A percentile compares a stretch with the other conserved stretches of the same genome.
Conservation (phyloP, 2,329 filamentous ascomycete genomes). For the Incumbomyces delicatus region DNA sequence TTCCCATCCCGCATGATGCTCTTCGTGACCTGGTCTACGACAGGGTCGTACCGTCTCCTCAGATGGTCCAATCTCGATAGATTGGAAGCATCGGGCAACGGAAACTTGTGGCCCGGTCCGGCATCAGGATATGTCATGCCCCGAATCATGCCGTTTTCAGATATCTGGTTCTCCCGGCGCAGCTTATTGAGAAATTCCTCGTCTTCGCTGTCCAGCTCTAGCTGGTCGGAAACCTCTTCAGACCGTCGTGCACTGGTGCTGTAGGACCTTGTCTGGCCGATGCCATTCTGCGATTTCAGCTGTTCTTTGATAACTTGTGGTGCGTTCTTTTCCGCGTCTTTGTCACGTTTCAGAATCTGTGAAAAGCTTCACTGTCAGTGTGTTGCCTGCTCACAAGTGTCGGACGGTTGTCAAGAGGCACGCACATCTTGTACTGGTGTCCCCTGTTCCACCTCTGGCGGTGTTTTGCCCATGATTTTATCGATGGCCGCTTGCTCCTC, state of each 20-base stretch:
- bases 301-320: slow-evolving; percentile 58
- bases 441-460: slow-evolving; percentile 55
- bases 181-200: slow-evolving; percentile 25
- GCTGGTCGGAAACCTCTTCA: slow-evolving; percentile 17
- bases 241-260: slow-evolving; percentile 44
- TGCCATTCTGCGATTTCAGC: slow-evolving; percentile 34
- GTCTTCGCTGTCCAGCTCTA: slow-evolving; percentile 10
- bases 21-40: slow-evolving; percentile 79
- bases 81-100: slow-evolving; percentile 51
- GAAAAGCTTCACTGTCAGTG: slow-evolving; percentile 4
- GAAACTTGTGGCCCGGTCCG: slow-evolving; percentile 63
- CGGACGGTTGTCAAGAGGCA: neutral
- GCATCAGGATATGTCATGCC: slow-evolving; percentile 20
- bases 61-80: slow-evolving; percentile 55
- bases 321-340: slow-evolving; percentile 51
- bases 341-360: slow-evolving; percentile 55
- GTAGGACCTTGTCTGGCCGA: slow-evolving; percentile 43
- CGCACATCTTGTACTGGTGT: slow-evolving; percentile 57
- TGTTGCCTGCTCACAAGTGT: neutral
- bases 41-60: slow-evolving; percentile 73
- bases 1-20: slow-evolving; percentile 88
- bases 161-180: neutral
- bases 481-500: slow-evolving; percentile 55
- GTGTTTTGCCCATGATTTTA: slow-evolving; percentile 46
- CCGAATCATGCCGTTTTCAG: slow-evolving; percentile 14